Percentiles rank a stretch among this genome's conserved stretches.
Evolutionary conservation across 352 stramenopile species (phyloP).

Genomic region (Globisporangium perplexum): DNA sequence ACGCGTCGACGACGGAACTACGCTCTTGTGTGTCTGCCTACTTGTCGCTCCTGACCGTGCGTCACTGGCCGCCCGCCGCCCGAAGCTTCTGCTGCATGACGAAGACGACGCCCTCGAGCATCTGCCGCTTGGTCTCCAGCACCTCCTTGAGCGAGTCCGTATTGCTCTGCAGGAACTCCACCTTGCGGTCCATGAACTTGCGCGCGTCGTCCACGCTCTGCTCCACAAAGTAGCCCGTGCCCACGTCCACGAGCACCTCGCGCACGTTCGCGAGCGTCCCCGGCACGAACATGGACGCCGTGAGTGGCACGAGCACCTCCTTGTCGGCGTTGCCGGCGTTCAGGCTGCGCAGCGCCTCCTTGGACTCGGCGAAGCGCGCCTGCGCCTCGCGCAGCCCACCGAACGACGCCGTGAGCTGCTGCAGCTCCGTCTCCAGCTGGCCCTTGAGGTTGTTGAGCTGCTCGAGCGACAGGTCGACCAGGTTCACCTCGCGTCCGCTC

Average conservation of each 20-base stretch:
- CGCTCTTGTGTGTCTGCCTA: too few species aligned
- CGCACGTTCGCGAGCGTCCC: constrained; percentile 84
- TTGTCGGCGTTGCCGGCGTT: constrained; percentile 52
- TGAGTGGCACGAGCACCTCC: constrained; percentile 92
- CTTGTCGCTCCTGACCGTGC: too few species aligned
- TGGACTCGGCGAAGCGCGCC: constrained; percentile 75
- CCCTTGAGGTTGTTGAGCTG: constrained; percentile 91
- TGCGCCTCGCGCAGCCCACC: constrained; percentile 65
- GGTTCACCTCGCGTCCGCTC: constrained; percentile 47
- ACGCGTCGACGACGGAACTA: too few species aligned
- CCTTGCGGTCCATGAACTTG: constrained; percentile 90
- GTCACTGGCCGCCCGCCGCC: not conserved
- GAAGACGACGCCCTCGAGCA: constrained; percentile 73
- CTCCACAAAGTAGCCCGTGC: constrained; percentile 94
- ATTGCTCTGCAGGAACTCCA: constrained; percentile 91
- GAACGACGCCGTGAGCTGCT: constrained; percentile 73
- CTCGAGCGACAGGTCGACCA: constrained; percentile 89
- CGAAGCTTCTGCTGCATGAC: constrained; percentile 86
- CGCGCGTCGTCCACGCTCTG: constrained; percentile 86
- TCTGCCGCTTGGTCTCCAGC: constrained; percentile 74
- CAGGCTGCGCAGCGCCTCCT: constrained; percentile 62
- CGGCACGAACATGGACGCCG: constrained; percentile 93
- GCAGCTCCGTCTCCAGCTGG: constrained; percentile 81
- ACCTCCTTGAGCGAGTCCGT: constrained; percentile 90
- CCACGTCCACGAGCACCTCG: constrained; percentile 92